These are phyloP conservation scores for Carpinus viminea DNA, from an alignment of 306 rosid genomes.

Conservation along the genomic window DNA sequence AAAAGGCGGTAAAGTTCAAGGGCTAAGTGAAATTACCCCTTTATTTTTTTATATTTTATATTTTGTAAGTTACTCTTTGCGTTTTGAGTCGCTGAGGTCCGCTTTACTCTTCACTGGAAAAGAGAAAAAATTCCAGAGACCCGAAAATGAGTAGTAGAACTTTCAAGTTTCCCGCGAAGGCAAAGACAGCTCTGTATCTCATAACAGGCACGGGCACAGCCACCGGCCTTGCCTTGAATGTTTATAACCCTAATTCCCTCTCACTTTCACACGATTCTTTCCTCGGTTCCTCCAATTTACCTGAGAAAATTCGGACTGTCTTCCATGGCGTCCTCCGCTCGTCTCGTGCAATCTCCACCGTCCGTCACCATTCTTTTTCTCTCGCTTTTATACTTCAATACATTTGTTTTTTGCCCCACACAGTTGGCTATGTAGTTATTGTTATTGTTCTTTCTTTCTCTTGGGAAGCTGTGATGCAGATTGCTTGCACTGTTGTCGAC, in stretches of 20 bases:
- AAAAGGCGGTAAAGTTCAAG: no score
- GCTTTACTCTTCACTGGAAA: no score
- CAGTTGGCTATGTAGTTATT: not conserved
- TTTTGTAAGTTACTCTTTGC: no score
- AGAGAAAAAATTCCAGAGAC: not conserved
- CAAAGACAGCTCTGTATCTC: conserved; percentile 36
- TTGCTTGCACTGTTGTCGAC: conserved; percentile 54
- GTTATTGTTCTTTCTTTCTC: not conserved
- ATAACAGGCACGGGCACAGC: conserved; percentile 33
- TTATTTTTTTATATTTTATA: no score
- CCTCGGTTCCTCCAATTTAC: conserved; percentile 11
- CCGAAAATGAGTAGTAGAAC: conserved; percentile 28
- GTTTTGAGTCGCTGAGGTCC: no score
- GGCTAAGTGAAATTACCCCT: no score
- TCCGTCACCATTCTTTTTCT: conserved; percentile 26
- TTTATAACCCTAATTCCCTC: conserved; percentile 24
- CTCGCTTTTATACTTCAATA: not conserved
- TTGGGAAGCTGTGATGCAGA: conserved; percentile 41
- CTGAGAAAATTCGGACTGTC: conserved; percentile 32
- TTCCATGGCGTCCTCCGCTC: conserved; percentile 68
- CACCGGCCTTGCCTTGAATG: conserved; percentile 26
- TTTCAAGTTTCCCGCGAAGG: conserved; percentile 52
- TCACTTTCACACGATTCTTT: conserved; percentile 19
- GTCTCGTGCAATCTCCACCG: conserved; percentile 70
- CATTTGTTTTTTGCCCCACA: not conserved